A percentile compares a stretch with the other conserved stretches of the same genome.
Evolutionary conservation across 345 rosid genomes (phyloP).

Genomic region (Gossypium mustelinum): DNA sequence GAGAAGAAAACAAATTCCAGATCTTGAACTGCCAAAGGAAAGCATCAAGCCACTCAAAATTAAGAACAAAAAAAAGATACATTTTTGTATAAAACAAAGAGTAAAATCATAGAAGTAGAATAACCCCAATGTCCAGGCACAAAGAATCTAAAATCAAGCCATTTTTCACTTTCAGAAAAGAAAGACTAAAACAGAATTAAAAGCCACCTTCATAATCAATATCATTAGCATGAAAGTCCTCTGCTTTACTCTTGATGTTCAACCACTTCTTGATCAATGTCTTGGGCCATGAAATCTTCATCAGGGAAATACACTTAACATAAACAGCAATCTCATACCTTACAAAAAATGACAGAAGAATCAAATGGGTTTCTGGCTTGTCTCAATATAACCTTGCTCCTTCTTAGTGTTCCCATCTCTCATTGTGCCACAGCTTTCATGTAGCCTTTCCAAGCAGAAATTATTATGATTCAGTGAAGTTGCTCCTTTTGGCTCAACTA

Average conservation of each 20-base stretch:
- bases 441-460: slow-evolving; percentile 24
- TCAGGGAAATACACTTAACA: slow-evolving; percentile 9
- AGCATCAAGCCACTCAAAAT: too few species aligned
- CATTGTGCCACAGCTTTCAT: slow-evolving; percentile 69
- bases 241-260: slow-evolving; percentile 72
- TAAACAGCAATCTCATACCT: slow-evolving; percentile 14
- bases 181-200: slow-evolving; percentile 3
- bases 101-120: too few species aligned
- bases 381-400: slow-evolving; percentile 60
- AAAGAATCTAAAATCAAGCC: slow-evolving; percentile 20
- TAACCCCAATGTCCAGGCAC: too few species aligned
- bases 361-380: slow-evolving; percentile 13
- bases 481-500: not conserved
- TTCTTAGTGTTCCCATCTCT: slow-evolving; percentile 73
- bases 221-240: slow-evolving; percentile 82
- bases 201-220: slow-evolving; percentile 42
- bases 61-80: too few species aligned
- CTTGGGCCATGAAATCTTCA: slow-evolving; percentile 94
- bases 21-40: too few species aligned
- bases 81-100: too few species aligned
- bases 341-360: slow-evolving; percentile 16
- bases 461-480: slow-evolving; percentile 4
- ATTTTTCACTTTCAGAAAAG: not conserved
- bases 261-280: slow-evolving; percentile 95
- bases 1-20: too few species aligned